Base-by-base conservation (phyloP, 2,329 filamentous ascomycete genomes). In the Mycosphaerelloides madeirae region DNA sequence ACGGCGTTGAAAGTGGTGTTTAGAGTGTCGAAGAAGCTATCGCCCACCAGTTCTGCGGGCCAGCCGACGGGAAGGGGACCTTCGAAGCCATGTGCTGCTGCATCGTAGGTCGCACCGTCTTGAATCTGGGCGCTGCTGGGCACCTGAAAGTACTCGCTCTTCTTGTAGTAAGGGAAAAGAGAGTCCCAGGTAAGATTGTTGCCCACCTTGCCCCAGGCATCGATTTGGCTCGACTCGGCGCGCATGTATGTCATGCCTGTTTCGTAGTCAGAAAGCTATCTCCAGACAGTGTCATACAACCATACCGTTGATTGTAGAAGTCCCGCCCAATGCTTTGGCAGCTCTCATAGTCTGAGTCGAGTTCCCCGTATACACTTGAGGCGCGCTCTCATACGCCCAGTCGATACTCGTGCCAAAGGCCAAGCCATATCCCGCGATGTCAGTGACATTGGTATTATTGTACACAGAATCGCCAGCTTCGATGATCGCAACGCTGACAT, bases 361-460 rank as follows among this genome's bases (percentile, higher is more conserved):
- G 15, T 45, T 45, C 14, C 44, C 53, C 6, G 50, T 46, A 34
- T 33, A 51, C 5, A 36, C 20, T 35, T 60, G 57, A 5, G 56
- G 36, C 8, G 16, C 28, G 11, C 46, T 57, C 25, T 49, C 9
- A 44, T 53, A 53, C 25, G 47, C 41, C 49, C 49, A 60, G 42
- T 60, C 58, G 37, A 55, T 52, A 8, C 43, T 43, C 3, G 45
- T 49, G 9, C 38, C 49, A 19, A 49, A 38, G 0, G 70, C 71
- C 3, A 68, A 54, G 13, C 75, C 59, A 4, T 65, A 65, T 3
- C 70, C 55, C 45, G 70, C 75, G 41, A 64, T 66, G 61, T 72
- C 77, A 3, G 46, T 52, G 1, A 50, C 46, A 16, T 56, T 56
- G 3, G 38, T 25, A 31, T 50, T 45, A 38, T 47, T 38, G 29